Evolutionary conservation across 139 green algal genomes (phyloP), one percentile per base, ranked within the genome.

Genomic region (Spirogloea muscicola): DNA sequence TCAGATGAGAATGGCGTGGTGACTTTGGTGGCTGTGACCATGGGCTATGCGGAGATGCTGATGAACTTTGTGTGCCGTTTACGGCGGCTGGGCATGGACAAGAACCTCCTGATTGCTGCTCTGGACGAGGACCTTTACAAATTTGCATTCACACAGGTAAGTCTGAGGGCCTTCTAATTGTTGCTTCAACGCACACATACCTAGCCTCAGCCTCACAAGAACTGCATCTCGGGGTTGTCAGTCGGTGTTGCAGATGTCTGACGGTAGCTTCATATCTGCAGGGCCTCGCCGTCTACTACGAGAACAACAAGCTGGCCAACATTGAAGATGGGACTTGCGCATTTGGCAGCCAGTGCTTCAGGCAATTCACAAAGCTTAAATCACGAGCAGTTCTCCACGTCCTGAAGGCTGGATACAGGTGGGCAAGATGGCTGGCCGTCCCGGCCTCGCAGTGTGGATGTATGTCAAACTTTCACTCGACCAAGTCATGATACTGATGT

Each of bases 291-390:
- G 67, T 76, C 33, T 76, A 69, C 33, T 76, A 76, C 67, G 67
- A 76, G 10, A 33, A 68, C n/a, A 51, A 18, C 16, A 27, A 10
- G 27, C n/a, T 76, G 49, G 40, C 41, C 49, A 59, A 49, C 27
- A 39, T 76, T 13, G 42, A 76, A 3, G 41, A 33, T 3, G 46
- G 21, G 9, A 13, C 68, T 34, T 77, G 69, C 69, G 33, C 21
- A 13, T 77, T 71, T 37, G 69, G 69, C 37, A 77, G 36, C 33
- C 61, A 66, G 41, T 77, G 69, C 69, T 77, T 77, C 69, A 52
- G 69, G 4, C 55, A 77, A 29, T 69, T 77, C 55, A 77, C 69
- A 13, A 77, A 77, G 55, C 69, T 77, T 29, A 77, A 77, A 13
- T 70, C 55, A 1, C 69, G 69, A 3, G 57, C 69, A 1, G 69